Evolutionary conservation across 129 eudicot genomes (phyloP), one percentile per base, ranked within the genome.

Genomic region (Centaurea solstitialis): DNA sequence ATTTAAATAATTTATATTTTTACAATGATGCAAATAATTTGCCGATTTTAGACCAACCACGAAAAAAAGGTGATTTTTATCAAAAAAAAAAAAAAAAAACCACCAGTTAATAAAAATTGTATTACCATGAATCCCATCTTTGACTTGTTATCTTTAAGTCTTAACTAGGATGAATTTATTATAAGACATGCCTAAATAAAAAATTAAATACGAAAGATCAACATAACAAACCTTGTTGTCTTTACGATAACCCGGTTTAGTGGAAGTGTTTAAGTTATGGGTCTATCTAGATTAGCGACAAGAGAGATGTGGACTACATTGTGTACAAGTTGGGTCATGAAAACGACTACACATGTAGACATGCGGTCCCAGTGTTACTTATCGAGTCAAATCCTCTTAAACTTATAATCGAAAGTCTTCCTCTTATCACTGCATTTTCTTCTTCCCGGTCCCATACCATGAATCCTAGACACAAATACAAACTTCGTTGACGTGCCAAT

Each of bases 401-500:
- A 75, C 81, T 50, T 3, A 68, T 68, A 73, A 59, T 68, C 76
- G 57, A 82, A 70, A 66, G 85, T 76, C 85, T 75, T 75, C 74
- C 57, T 81, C 61, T 80, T 80, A 80, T 73, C 74, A n/a, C 41
- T 17, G 20, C 4, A 41, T 66, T 74, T 28, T 74, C 68, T 65
- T 38, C 61, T 47, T 17, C 41, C 21, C 70, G 82, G 82, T 30
- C 82, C 76, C 82, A 57, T 70, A 45, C 76, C 26, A 67, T 81
- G 85, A 67, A 75, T 20, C 35, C 75, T 75, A 23, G 38, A 70
- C 72, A 79, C 76, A 79, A 33, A 47, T 68, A 20, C 53, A 71
- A 57, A 68, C 35, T 41, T 67, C 47, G 23, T 22, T 50, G 10
- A 53, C 57, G 64, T 57, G 18, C 20, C 22, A 76, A 28, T 66